Evolutionary conservation across 345 rosid genomes (phyloP), one percentile per base, ranked within the genome.

Genomic region (Arabidopsis suecica): DNA sequence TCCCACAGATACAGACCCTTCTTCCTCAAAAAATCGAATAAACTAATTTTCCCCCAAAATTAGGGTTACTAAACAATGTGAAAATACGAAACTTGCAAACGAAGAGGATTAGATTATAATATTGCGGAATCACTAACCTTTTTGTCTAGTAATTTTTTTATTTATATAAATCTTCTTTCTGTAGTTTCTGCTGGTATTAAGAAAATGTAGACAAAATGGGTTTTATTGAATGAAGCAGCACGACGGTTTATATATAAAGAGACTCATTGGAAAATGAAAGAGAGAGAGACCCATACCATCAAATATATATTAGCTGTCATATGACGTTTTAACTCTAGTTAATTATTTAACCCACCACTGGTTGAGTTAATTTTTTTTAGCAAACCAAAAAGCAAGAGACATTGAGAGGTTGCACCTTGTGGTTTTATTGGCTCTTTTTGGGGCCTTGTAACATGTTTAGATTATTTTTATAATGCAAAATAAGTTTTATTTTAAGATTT

Each of bases 221-320:
- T 49, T 68, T 45, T 42, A 40, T 60, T 50, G 30, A 59, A 47
- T 2, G 51, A 60, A 6, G 73, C 65, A 64, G 68, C 47, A 51
- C 36, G 56, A 60, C 28, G 38, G 58, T 32, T 45, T 55, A 33
- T 55, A 22, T 59, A 47, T 66, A 36, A 3, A 12, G 6, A 48
- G 67, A 60, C 55, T 3, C 49, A 11, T 61, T 5, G 71, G 75
- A 75, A 69, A 69, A 16, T 7, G 23, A 47, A 22, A 47, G 51
- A 25, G 69, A 53, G 64, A 10, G 48, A 54, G 58, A 69, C 74
- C 62, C 57, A 40, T 61, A 28, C 71, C 73, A 69, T 62, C 36
- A 67, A 0, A 16, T 42, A 18, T 60, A 7, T 50, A 53, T 54
- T 76, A 76, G 79, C 74, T 76, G 79, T 42, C 74, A 34, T 75